Evolutionary conservation across 2,329 filamentous ascomycete genomes (phyloP), one percentile per base, ranked within the genome.

Genomic region (Tolypocladium tropicale): DNA sequence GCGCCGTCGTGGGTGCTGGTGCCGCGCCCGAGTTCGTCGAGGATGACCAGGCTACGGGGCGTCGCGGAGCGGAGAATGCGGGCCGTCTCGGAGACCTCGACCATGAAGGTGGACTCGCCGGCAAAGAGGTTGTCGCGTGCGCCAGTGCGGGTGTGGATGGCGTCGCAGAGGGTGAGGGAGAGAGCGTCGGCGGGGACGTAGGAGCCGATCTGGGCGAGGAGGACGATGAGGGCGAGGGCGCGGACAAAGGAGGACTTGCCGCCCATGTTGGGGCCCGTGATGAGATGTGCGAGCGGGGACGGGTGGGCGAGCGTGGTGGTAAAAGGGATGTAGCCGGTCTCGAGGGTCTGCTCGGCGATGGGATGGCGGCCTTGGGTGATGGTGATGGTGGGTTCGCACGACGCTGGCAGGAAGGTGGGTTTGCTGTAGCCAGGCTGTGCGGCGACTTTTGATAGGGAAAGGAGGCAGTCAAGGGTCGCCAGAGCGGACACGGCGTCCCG

Each of bases 231-330:
- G 11, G 94, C 93, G 49, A 95, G 85, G 62, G 92, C 89, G 54
- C 94, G 90, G 25, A 99, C 93, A 70, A 96, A 99, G 57, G 88
- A 94, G n/a, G 90, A 96, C 69, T 99, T 99, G 56, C 94, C 94
- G 65, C 94, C 94, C 94, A 99, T 99, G 74, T 99, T 99, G 33
- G 94, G 94, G 0, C 94, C 94, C 0, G 94, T 99, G 64, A 99
- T 86, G 56, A 97, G 85, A 62, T 96, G 82, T 2, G 90, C 90
- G 6, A 89, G 80, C 0, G 84, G 81, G 0, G 77, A 68, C 1
- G 83, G 79, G 3, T 84, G 80, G n/a, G 83, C 79, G 51, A 97
- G 81, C 2, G 81, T 74, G 12, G 90, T 88, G 64, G 88, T 83
- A 72, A 99, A 99, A 51, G 94, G 93, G 57, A 99, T 95, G 72